These are phyloP conservation scores for Pseudogymnoascus sp. DNA, from an alignment of 2,329 filamentous ascomycete genomes.

Conservation along the genomic window DNA sequence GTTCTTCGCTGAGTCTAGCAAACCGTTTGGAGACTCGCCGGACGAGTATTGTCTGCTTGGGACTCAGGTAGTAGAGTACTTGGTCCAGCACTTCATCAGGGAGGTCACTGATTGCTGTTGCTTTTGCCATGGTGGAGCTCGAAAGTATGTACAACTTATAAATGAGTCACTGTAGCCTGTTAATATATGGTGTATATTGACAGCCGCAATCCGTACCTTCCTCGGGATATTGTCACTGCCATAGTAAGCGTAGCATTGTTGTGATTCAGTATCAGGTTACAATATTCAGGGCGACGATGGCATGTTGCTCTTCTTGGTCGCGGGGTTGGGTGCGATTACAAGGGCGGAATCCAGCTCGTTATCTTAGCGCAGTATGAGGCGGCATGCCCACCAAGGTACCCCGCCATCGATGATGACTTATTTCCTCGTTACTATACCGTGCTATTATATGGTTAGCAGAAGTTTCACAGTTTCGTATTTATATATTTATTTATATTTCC, in stretches of 20 bases:
- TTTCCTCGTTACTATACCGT: neutral
- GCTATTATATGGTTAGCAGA: too few relatives aligned
- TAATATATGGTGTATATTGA: neutral
- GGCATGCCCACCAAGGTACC: neutral
- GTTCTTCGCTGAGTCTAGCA: conserved; percentile 57
- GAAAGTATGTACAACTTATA: neutral
- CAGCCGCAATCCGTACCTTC: neutral
- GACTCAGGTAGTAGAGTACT: conserved; percentile 58
- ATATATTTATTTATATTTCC: neutral
- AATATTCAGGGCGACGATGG: neutral
- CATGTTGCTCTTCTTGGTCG: neutral
- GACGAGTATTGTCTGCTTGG: conserved; percentile 41
- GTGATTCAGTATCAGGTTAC: neutral
- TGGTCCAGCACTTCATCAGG: conserved; percentile 81
- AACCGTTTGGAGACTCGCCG: conserved; percentile 55
- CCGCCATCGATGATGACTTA: neutral
- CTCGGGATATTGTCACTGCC: neutral
- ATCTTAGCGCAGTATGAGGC: neutral
- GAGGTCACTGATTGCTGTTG: conserved; percentile 14
- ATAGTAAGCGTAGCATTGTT: neutral
- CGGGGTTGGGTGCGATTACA: neutral
- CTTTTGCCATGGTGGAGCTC: conserved; percentile 2
- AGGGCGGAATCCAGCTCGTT: neutral
- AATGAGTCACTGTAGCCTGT: neutral
- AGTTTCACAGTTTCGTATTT: neutral